Evolutionary conservation across 2,329 filamentous ascomycete genomes (phyloP), one percentile per base, ranked within the genome.

Genomic region (Colletotrichum kahawae): DNA sequence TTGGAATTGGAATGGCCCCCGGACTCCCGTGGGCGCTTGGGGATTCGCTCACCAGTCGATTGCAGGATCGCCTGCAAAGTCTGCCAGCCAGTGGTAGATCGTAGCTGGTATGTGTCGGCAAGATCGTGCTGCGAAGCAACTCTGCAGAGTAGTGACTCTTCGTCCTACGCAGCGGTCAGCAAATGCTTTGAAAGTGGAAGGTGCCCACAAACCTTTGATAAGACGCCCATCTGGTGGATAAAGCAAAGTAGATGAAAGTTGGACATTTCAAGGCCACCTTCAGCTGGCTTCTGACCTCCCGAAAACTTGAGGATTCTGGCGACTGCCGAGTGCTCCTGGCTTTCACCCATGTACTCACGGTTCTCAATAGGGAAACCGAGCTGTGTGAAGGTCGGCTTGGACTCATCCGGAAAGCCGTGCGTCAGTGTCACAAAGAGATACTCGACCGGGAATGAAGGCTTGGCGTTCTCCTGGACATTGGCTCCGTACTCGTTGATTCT

Each of bases 231-330:
- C 57, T 91, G 90, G 81, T 94, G 93, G 74, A 99, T 88, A 85
- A 95, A 98, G 84, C 92, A 94, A n/a, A 99, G 89, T 18, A 98
- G 89, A 82, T 99, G 97, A 84, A 99, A 99, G 84, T 98, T 96
- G 8, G 96, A 98, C 14, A 98, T 89, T 29, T 92, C 91, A 48
- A 92, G 88, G 34, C 93, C 90, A 16, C 91, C 91, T 77, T 91
- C 87, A 69, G 87, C 90, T 18, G 91, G 86, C 71, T 93, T 91
- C 76, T 92, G 92, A 54, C 89, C 89, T 21, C 88, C 86, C 62
- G 85, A 87, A 13, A 92, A 88, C 76, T 93, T 92, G 67, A 98
- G 89, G 71, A 93, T 90, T 81, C 94, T 90, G 78, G 93, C 88
- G 79, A 94, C 88, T 77, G 90, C 88, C 62, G 91, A 90, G 66